phyloP scores from a whole-genome alignment of 768 basidiomycete species.

The Rhizopogon roseolus region DNA sequence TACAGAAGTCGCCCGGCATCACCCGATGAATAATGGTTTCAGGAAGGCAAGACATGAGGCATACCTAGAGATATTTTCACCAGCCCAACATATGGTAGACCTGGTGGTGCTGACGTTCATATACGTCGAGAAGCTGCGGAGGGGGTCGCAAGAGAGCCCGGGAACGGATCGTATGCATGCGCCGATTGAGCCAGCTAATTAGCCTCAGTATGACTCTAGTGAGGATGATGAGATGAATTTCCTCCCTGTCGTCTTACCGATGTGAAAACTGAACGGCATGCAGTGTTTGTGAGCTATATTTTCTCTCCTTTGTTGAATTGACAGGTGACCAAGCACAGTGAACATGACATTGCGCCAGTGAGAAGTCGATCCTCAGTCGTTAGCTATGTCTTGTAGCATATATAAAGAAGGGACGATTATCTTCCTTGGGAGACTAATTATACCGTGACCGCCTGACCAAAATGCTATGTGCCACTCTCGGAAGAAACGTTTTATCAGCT shows the following conservation, averaged over 20 bases:
- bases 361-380: no score
- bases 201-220: background rate
- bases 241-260: background rate
- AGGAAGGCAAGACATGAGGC: conserved; percentile 5
- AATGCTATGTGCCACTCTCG: no score
- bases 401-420: no score
- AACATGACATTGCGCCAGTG: no score
- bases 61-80: conserved; percentile 18
- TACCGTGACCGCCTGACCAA: no score
- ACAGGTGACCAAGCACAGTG: no score
- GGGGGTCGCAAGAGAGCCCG: conserved; percentile 3
- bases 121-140: conserved; percentile 23
- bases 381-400: no score
- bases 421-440: no score
- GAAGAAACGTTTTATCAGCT: no score
- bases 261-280: background rate
- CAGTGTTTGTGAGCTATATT: background rate
- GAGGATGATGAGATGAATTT: background rate
- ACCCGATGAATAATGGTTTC: background rate
- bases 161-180: conserved; percentile 1
- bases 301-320: background rate
- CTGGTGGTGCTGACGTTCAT: conserved; percentile 26
- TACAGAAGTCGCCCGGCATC: background rate
- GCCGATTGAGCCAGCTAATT: conserved; percentile 3
- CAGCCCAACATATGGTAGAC: conserved; percentile 22